Evolutionary conservation across 2,329 filamentous ascomycete genomes (phyloP).

Genomic region (Fusarium sp.): DNA sequence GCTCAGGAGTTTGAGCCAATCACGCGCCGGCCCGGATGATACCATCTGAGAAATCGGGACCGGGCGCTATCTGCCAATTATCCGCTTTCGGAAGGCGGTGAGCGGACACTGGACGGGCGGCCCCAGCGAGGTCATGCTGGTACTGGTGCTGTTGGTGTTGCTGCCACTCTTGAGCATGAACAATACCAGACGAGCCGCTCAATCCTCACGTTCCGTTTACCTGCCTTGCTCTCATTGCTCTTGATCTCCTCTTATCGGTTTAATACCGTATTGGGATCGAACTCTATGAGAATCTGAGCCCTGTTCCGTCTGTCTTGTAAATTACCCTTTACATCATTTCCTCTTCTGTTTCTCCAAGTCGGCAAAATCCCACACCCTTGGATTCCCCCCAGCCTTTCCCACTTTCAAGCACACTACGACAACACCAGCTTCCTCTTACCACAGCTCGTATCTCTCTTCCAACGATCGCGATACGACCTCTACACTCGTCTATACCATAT

Average conservation of each 20-base stretch:
- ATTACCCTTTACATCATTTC: constrained; percentile 11
- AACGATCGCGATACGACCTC: not conserved
- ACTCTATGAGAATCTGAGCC: not conserved
- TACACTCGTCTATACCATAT: not conserved
- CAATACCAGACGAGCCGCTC: constrained; percentile 2
- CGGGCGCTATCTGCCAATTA: constrained; percentile 30
- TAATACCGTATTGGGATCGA: not conserved
- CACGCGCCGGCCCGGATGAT: constrained; percentile 15
- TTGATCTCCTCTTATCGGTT: not conserved
- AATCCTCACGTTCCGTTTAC: not conserved
- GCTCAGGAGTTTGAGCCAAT: constrained; percentile 21
- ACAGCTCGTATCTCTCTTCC: not conserved
- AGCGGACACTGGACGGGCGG: constrained; percentile 16
- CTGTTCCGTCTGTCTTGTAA: not conserved
- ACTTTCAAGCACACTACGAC: constrained; percentile 12
- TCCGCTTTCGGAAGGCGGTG: constrained; percentile 42
- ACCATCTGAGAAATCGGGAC: constrained; percentile 7
- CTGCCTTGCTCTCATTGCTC: constrained; percentile 1
- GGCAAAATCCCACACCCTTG: constrained; percentile 21
- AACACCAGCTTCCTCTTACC: constrained; percentile 2
- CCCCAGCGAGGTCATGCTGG: constrained; percentile 39
- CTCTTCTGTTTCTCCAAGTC: constrained; percentile 19
- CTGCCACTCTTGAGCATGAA: constrained; percentile 12
- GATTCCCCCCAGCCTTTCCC: constrained; percentile 23
- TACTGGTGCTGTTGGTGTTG: constrained; percentile 4